Evolutionary conservation across 495 filamentous ascomycete genomes (phyloP).

Genomic region (Podospora anserina): DNA sequence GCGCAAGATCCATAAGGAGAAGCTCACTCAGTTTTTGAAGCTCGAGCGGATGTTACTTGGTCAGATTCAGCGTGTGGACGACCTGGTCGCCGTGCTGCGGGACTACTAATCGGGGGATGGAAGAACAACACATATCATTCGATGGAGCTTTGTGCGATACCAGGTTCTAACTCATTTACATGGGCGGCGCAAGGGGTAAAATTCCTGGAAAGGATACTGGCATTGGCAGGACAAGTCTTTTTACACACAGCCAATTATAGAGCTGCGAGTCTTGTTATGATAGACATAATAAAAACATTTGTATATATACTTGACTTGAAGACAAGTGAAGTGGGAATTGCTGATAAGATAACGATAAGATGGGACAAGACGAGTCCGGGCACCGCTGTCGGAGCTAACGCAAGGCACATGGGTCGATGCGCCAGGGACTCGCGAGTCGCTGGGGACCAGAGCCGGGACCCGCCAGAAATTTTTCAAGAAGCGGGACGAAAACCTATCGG

Average conservation of each 20-base stretch:
- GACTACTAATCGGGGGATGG: slow-evolving; percentile 61
- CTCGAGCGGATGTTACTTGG: slow-evolving; percentile 72
- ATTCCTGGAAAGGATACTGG: neutral
- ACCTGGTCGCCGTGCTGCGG: slow-evolving; percentile 73
- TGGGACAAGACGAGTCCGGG: neutral
- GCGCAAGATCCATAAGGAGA: slow-evolving; percentile 60
- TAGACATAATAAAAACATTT: neutral
- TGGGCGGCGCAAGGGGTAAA: slow-evolving; percentile 10
- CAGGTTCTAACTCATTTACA: slow-evolving; percentile 12
- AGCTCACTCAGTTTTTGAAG: slow-evolving; percentile 63
- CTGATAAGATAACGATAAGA: slow-evolving; percentile 4
- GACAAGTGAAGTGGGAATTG: neutral
- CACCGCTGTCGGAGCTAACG: slow-evolving; percentile 9
- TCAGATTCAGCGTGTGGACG: slow-evolving; percentile 76
- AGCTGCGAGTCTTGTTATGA: neutral
- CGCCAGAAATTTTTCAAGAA: slow-evolving; percentile 6
- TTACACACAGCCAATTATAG: neutral
- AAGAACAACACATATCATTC: neutral
- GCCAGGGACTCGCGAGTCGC: neutral
- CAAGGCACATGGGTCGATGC: slow-evolving; percentile 7
- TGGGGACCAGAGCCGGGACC: neutral
- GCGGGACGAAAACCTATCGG: slow-evolving; percentile 9
- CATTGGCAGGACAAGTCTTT: neutral
- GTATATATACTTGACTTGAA: neutral
- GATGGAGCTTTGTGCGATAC: neutral